Evolutionary conservation across 768 basidiomycete genomes (phyloP), one percentile per base, ranked within the genome.

Genomic region (Leucocoprinus birnbaumii): DNA sequence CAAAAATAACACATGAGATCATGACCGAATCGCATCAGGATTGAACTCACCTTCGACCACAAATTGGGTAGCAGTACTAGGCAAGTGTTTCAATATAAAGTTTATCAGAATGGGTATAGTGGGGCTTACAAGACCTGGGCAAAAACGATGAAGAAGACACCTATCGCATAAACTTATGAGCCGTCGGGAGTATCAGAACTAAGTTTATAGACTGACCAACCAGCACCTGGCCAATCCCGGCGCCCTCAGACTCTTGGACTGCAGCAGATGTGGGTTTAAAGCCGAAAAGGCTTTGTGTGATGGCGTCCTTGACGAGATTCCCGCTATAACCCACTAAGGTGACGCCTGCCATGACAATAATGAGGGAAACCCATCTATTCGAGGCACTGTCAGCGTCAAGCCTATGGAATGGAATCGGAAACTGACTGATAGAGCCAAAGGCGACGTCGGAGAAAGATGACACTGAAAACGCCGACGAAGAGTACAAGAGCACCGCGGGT

Each of bases 381-480:
- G 58, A 62, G 53, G 22, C 14, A 19, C 25, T 22, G 47, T 57
- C 18, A 40, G 50, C 13, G 22, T 21, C 19, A 24, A 31, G 46
- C 26, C 10, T 55, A 18, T 9, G 25, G 26, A 51, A 40, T 42
- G 38, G 16, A 42, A 51, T 53, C 51, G 53, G 44, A n/a, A 38
- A 65, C 70, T 62, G 66, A 92, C 87, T 97, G 94, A 68, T 95
- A 95, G 51, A 91, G 75, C 83, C 85, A 91, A 43, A 96, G 83
- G 58, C 80, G 82, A 60, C 95, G 85, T 48, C 79, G 82, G 56
- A 99, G 84, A 79, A 98, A 98, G 54, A 94, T 68, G 64, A 98
- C 94, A 48, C 88, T 91, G 62, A 98, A 82, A 53, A 91, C 65
- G 44, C 94, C 96, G 57, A 98, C 96, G 71, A 94, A 98, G 51